Evolutionary conservation across 768 basidiomycete species (phyloP), one percentile per base, ranked within the genome.

Genomic region (Mycena crocata): DNA sequence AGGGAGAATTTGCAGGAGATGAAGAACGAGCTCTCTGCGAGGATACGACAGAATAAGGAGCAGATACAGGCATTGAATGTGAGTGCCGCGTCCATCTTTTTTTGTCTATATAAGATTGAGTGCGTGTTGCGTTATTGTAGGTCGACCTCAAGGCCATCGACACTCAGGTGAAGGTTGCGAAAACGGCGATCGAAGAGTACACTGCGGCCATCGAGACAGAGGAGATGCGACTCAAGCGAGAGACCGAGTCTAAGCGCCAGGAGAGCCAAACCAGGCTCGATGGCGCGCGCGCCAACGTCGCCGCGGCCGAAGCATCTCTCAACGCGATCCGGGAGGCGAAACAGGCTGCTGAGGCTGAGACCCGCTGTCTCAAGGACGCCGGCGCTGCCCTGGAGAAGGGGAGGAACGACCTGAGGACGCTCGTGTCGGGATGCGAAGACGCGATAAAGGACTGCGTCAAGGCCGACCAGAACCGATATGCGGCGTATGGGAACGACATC

Each of bases 221-320:
- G 74, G 81, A 83, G 8, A 78, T 76, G 32, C 87, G 84, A 42
- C 82, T 87, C 78, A 88, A 81, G 65, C 79, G 79, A 7, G 83
- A 88, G 66, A 87, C 87, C 3, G 88, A 91, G 69, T 86, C 80
- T 15, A 90, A 89, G 72, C 89, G 87, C n/a, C 87, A 92, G 34
- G 85, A 88, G 68, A 82, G 82, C 5, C 83, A 86, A 48, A 77
- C 78, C 24, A 83, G 86, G 72, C 80, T 94, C 15, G 80, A 85
- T 0, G 74, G 75, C 14, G 85, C 86, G 19, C 84, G 82, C 51
- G 75, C 78, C 7, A 76, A 73, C 5, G 78, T 88, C n/a, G 59
- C 67, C 1, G 74, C 72, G 14, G 80, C 83, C 15, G 85, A 90
- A 60, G 56, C 65, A 7, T 62, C 69, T 6, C 50, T 82, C 17